Conservation (phyloP, 768 basidiomycete species). For the Daedalea quercina region DNA sequence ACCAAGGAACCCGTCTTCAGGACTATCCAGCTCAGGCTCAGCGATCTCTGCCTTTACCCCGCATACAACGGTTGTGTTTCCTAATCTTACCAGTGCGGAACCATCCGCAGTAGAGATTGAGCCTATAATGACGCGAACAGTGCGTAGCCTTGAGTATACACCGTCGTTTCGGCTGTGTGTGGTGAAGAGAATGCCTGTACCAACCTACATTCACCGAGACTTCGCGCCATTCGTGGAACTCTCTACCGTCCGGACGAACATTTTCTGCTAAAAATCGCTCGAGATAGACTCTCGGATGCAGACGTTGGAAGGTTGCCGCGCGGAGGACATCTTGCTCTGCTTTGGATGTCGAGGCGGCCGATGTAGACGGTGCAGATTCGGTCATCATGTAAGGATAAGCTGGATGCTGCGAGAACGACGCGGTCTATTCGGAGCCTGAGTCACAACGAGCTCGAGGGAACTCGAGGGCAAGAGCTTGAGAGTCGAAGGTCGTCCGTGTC, state of each 20-base stretch:
- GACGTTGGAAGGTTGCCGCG: constrained; percentile 64
- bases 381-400: constrained; percentile 3
- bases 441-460: too few species aligned
- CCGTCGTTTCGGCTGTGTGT: background rate
- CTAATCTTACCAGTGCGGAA: constrained; percentile 84
- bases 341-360: constrained; percentile 5
- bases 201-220: constrained; percentile 75
- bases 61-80: constrained; percentile 92
- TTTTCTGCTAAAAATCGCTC: constrained; percentile 77
- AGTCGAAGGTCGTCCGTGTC: background rate
- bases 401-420: too few species aligned
- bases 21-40: constrained; percentile 76
- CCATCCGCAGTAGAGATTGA: constrained; percentile 94
- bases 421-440: too few species aligned
- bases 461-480: background rate
- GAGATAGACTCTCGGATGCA: constrained; percentile 86
- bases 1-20: constrained; percentile 82
- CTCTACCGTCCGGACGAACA: constrained; percentile 79
- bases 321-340: constrained; percentile 18
- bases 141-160: background rate
- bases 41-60: constrained; percentile 95
- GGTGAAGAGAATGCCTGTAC: constrained; percentile 18
- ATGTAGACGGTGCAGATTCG: constrained; percentile 3
- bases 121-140: constrained; percentile 38
- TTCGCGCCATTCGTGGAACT: constrained; percentile 62